Evolutionary conservation across 1,284 basidiomycete genomes (phyloP), one percentile per base, ranked within the genome.

Genomic region (Puccinia brachypodii): DNA sequence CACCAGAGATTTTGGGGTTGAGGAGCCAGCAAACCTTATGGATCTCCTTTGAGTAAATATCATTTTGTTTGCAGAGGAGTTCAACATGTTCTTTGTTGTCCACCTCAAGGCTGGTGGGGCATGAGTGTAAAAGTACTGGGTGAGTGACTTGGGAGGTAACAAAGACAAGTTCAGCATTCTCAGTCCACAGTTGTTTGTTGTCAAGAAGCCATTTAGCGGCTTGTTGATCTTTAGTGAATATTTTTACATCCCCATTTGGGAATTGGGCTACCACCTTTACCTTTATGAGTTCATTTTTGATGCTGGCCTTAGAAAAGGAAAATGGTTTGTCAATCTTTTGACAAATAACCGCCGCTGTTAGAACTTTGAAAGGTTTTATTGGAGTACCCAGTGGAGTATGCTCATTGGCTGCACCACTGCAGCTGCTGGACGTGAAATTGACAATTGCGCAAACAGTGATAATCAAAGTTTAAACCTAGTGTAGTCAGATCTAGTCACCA

Each of bases 111-210:
- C 22, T 31, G 11, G 58, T n/a, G 3, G 74, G 36, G 31, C 31
- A 31, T 13, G 50, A 76, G 58, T 76, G 50, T 4, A 76, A 28
- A 25, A 76, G 19, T 40, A 64, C 56, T n/a, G 36, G 58, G 28
- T 62, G 58, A 22, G 36, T 33, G 22, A 40, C 28, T 28, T 36
- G 56, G 9, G 28, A 9, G 0, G 74, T 76, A 28, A 60, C 25
- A 4, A 76, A 64, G 3, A 22, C 28, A 4, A 28, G 50, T 33
- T 76, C 9, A 40, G 56, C 40, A 3, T 60, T 19, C 3, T 25
- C 22, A 25, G 56, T 76, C 74, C 74, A 76, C 0, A n/a, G 1
- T 16, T 76, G 74, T 56, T 76, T 76, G 40, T 76, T 76, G 16
- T 62, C 58, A 22, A 76, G 7, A 2, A 76, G 58, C 74, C 74